phyloP scores from a whole-genome alignment of 148 eudicot species.

The Chenopodium formosanum region DNA sequence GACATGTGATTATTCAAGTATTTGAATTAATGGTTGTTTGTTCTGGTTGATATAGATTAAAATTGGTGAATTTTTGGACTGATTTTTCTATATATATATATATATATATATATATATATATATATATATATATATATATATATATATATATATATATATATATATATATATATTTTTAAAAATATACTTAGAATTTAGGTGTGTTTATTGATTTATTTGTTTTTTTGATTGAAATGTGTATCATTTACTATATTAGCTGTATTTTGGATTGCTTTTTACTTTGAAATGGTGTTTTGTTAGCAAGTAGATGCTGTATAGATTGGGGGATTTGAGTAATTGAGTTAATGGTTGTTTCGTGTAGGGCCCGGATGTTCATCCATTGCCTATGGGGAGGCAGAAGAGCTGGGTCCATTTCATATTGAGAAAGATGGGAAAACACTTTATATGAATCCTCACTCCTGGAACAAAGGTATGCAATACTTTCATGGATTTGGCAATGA shows the following conservation, averaged over 20 bases:
- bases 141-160: too few species aligned
- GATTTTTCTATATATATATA: too few species aligned
- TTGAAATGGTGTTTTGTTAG: background rate
- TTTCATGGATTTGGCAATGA: background rate
- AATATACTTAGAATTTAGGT: too few species aligned
- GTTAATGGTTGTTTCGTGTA: slow-evolving; percentile 28
- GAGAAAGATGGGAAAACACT: slow-evolving; percentile 78
- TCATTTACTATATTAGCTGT: background rate
- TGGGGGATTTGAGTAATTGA: background rate
- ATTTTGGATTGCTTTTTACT: background rate
- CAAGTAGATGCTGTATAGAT: background rate
- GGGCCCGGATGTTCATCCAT: slow-evolving; percentile 99
- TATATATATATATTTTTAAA: too few species aligned
- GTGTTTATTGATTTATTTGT: background rate
- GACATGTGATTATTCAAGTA: background rate
- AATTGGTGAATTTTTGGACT: background rate
- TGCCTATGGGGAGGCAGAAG: slow-evolving; percentile 89
- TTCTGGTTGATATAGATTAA: background rate
- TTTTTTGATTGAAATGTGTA: background rate
- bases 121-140: too few species aligned
- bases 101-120: too few species aligned
- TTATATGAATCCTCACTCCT: slow-evolving; percentile 72
- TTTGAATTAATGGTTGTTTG: background rate
- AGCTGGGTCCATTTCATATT: slow-evolving; percentile 93
- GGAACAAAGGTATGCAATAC: slow-evolving; percentile 74